A percentile compares a stretch with the other conserved stretches of the same genome.
These are phyloP conservation scores for Fonsecaea nubica DNA, from an alignment of 2,329 filamentous ascomycete species.

Conservation along the genomic window DNA sequence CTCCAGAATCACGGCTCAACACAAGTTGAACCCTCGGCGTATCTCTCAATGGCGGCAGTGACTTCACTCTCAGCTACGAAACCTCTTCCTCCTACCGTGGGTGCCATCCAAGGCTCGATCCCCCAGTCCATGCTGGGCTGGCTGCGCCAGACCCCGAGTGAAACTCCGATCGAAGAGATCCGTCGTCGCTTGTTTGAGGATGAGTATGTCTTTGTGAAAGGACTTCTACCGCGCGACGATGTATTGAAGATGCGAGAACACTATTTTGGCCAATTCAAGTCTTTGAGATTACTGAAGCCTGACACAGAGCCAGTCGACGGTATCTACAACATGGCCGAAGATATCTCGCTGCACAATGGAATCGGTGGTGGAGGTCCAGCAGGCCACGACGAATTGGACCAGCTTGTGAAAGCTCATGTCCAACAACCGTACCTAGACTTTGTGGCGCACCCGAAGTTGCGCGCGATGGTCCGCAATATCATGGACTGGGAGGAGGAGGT, in stretches of 20 bases:
- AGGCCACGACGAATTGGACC: conserved; percentile 39
- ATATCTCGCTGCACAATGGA: conserved; percentile 47
- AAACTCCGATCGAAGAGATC: conserved; percentile 49
- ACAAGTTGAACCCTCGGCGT: not conserved
- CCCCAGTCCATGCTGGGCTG: conserved; percentile 42
- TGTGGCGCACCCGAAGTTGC: conserved; percentile 46
- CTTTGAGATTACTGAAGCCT: conserved; percentile 50
- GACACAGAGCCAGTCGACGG: conserved; percentile 49
- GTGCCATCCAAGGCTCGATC: conserved; percentile 33
- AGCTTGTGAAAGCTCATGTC: conserved; percentile 46
- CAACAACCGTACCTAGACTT: conserved; percentile 45
- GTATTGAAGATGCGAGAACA: conserved; percentile 51
- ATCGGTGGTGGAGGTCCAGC: conserved; percentile 45
- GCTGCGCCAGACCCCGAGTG: conserved; percentile 44
- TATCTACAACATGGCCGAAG: conserved; percentile 49
- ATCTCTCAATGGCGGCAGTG: not conserved
- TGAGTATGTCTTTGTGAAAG: conserved; percentile 54
- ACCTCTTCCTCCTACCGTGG: conserved; percentile 4
- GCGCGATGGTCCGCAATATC: conserved; percentile 46
- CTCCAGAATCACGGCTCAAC: not conserved
- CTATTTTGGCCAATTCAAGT: conserved; percentile 50
- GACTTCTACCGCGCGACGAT: conserved; percentile 51
- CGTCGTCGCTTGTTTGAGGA: conserved; percentile 48
- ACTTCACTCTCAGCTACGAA: not conserved
- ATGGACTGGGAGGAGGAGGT: conserved; percentile 49